Evolutionary conservation across 768 basidiomycete genomes (phyloP), one percentile per base, ranked within the genome.

Genomic region (Myochromella boudieri): DNA sequence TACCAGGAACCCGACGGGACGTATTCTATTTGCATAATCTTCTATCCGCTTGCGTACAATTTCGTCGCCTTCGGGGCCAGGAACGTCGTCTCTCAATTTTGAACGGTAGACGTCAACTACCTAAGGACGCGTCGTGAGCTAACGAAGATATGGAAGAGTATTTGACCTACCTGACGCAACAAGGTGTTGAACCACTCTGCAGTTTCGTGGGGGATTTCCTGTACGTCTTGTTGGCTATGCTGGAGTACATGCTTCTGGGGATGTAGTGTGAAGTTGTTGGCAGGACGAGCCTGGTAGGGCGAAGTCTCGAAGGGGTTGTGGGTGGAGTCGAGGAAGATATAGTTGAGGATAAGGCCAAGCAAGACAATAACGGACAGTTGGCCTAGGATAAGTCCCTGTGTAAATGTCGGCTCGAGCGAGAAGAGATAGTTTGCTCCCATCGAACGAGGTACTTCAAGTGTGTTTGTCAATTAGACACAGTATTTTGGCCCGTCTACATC

Each of bases 121-220:
- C 88, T 91, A 44, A 6, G 7, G 8, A 24, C 12, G 21, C 11
- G 22, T 34, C 6, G 14, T 28, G 15, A 27, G n/a, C n/a, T 22
- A 54, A 42, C 24, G 11, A 20, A 15, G 15, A 8, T 11, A 21
- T 14, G 26, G 31, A 29, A n/a, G 31, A n/a, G 8, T 24, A 37
- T 18, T 21, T 34, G 20, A 38, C 64, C 42, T 54, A 88, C 94
- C 76, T 97, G 91, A 38, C 81, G 83, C 46, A 93, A 66, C 25
- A 99, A 72, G 17, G 80, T 71, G 63, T 97, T 98, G 51, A 98
- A 77, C 97, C 97, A 98, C 59, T 91, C 90, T 20, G 85, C 79
- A 1, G 91, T 87, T 64, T 97, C 95, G 31, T 75, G 51, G 12
- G 56, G 57, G 14, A 54, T 49, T 12, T 65, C 45, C 52, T 67